Evolutionary conservation across 352 stramenopile species (phyloP).

Genomic region (Plasmopara halstedii): DNA sequence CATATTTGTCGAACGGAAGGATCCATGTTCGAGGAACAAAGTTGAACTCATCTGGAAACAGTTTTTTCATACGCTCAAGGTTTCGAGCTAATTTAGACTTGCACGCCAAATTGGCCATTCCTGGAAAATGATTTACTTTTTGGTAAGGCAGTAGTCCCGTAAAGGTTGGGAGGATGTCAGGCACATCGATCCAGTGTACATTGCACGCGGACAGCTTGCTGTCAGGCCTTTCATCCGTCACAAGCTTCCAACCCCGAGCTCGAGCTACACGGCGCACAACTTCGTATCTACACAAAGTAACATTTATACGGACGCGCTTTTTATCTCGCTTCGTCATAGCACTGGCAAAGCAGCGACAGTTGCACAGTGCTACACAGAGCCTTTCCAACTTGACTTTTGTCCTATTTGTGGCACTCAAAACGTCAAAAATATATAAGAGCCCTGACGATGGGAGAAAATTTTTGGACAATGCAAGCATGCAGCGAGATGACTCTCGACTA

Average conservation of each 20-base stretch:
- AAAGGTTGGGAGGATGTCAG: conserved; percentile 87
- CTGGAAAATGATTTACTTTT: conserved; percentile 94
- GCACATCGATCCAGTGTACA: conserved; percentile 93
- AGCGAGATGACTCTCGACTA: no score
- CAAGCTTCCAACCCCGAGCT: conserved; percentile 63
- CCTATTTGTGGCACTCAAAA: no score
- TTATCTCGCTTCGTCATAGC: conserved; percentile 30
- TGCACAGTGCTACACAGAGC: no score
- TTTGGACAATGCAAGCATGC: no score
- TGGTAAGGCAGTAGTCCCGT: conserved; percentile 87
- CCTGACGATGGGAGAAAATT: no score
- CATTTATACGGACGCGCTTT: conserved; percentile 58
- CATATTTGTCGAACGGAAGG: conserved; percentile 89
- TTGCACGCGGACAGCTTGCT: conserved; percentile 69
- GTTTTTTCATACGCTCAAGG: conserved; percentile 93
- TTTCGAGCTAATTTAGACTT: conserved; percentile 94
- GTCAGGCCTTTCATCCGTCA: conserved; percentile 72
- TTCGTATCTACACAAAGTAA: conserved; percentile 73
- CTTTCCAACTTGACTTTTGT: no score
- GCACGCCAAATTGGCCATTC: conserved; percentile 91
- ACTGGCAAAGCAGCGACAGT: no score
- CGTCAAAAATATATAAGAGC: no score
- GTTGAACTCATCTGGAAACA: conserved; percentile 89
- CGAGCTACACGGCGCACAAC: conserved; percentile 73
- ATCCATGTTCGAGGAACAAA: conserved; percentile 96